Evolutionary conservation across 495 filamentous ascomycete species (phyloP), one percentile per base, ranked within the genome.

Genomic region (Trichoderma erinaceum): DNA sequence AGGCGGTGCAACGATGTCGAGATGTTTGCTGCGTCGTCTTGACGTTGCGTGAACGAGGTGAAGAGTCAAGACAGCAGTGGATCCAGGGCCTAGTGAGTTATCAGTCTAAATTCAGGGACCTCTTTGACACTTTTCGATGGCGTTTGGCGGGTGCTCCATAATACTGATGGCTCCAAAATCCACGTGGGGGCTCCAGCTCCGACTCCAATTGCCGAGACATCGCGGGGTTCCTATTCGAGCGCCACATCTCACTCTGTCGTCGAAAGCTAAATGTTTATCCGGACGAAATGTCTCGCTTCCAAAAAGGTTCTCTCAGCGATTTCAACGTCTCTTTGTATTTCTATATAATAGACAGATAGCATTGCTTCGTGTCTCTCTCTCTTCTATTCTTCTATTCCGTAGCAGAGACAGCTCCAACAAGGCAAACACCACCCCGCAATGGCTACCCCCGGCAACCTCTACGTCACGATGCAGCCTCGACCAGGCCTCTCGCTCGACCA

Each of bases 401-500:
- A 7, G 48, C 18, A 2, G 21, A 52, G 1, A 1, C 43, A 15
- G 13, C 43, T 16, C 43, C 12, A 23, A 5, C n/a, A 48, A 16
- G 12, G 44, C 44, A 48, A 6, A n/a, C 5, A 48, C 12, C 44
- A 15, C 50, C 12, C 29, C 56, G 27, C 56, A 27, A 61, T 61
- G 56, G 25, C 56, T 10, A 35, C 25, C 25, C 77, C 87, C 21
- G 90, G 90, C 56, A 85, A 90, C 70, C 86, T 93, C 72, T 91
- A 87, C 73, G 90, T 92, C 73, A 91, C 89, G 29, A 92, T 92
- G 89, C 86, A 91, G 73, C 89, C 89, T 70, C 80, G 81, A 70
- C 79, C 81, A 69, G 83, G 82, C 38, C 82, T 92, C 66, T 82
- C 86, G n/a, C 73, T 81, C 58, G 80, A 85, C 68, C 87, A 90